Evolutionary conservation across 1,284 basidiomycete genomes (phyloP), one percentile per base, ranked within the genome.

Genomic region (Cutaneotrichosporon mucoides): DNA sequence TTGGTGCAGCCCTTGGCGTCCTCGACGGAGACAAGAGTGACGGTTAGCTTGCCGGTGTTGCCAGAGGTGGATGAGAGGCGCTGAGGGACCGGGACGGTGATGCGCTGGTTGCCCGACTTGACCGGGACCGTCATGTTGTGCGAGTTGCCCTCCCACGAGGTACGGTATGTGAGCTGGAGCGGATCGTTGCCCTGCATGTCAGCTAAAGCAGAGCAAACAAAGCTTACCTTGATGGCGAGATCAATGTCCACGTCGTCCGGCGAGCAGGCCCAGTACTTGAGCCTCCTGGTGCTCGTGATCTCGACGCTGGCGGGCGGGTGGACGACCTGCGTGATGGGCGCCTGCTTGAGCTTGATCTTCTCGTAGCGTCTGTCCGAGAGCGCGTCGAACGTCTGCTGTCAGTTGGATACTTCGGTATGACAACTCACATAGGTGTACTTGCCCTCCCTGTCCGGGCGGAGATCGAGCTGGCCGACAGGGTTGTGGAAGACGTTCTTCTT

Each of bases 1-100:
- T 90, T 84, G 69, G 88, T 88, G 77, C 95, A 98, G 16, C 89
- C 88, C 68, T 91, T 91, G 2, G 85, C 85, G 77, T 98, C 95
- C 72, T 91, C 89, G 43, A 97, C 85, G 66, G 85, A 90, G 59
- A 90, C 66, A 55, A 76, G 57, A 2, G 69, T 63, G 16, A 78
- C 67, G 3, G 64, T 56, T 10, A 77, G 61, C 42, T 62, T 68
- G 15, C 77, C 77, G 8, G 68, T 65, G 5, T 63, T 66, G 8
- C 71, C 70, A 6, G 64, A 62, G 11, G 59, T 61, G 1, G 67
- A 61, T 11, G 59, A 44, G 3, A 76, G 60, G 34, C 68, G 68
- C 1, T 53, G 41, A 0, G 77, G 77, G 0, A 77, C 69, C 4
- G 67, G 62, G 1, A 79, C 62, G 0, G 51, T 56, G 36, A 77